These are phyloP conservation scores for Candida hungchunana DNA, from an alignment of 805 yeast genomes.

Conservation along the genomic window DNA sequence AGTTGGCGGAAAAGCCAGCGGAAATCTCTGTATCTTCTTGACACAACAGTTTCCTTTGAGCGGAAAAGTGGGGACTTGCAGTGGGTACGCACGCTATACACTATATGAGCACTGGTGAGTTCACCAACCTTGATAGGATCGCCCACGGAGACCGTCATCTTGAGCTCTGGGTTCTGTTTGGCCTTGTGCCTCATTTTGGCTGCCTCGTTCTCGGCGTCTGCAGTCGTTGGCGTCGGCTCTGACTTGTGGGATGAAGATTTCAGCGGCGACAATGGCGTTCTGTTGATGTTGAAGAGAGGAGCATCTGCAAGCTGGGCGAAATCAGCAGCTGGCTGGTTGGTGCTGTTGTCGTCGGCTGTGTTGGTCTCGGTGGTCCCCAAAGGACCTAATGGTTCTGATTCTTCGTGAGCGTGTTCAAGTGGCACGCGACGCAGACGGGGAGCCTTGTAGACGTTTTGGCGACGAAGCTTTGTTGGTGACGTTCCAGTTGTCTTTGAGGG, in stretches of 20 bases:
- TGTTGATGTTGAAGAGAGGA: conserved; percentile 47
- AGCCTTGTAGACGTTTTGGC: conserved; percentile 42
- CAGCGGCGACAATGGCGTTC: conserved; percentile 26
- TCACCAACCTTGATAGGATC: conserved; percentile 94
- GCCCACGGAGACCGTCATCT: conserved; percentile 68
- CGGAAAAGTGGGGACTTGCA: conserved; percentile 34
- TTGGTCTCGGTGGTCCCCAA: too few relatives aligned
- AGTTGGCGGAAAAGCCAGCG: conserved; percentile 91
- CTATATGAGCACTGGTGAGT: conserved; percentile 81
- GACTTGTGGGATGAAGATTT: conserved; percentile 6
- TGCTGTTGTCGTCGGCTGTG: too few relatives aligned
- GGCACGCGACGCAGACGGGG: conserved; percentile 42
- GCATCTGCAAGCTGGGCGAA: conserved; percentile 49
- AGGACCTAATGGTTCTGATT: conserved; percentile 33
- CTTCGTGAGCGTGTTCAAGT: too few relatives aligned
- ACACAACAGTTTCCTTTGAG: conserved; percentile 50
- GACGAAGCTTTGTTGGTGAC: conserved; percentile 39
- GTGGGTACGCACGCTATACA: conserved; percentile 69
- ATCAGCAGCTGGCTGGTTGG: conserved; percentile 33
- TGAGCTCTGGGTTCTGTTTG: conserved; percentile 16
- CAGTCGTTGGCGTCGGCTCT: neutral
- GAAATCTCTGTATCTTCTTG: conserved; percentile 87
- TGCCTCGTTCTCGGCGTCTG: conserved; percentile 10
- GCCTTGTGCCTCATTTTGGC: conserved; percentile 11
- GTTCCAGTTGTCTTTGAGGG: conserved; percentile 2